Evolutionary conservation across 129 eudicot genomes (phyloP).

Genomic region (Scalesia atractyloides): DNA sequence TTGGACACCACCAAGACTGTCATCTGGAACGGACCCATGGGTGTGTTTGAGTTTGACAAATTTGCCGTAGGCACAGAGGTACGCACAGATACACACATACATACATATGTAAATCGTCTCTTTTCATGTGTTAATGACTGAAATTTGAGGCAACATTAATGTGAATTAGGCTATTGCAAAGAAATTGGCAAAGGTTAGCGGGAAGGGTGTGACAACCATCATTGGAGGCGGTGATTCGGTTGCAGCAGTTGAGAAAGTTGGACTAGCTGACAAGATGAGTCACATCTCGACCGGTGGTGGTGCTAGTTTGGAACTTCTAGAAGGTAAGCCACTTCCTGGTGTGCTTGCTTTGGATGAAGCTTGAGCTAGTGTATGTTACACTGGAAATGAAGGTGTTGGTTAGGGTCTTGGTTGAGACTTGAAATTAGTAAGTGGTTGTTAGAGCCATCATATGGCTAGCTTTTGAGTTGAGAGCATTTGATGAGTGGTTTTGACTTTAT

Average conservation of each 20-base stretch:
- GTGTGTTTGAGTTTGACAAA: conserved; percentile 79
- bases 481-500: conserved; percentile 21
- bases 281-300: conserved; percentile 97
- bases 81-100: neutral
- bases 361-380: conserved; percentile 21
- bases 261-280: conserved; percentile 96
- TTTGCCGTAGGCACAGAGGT: conserved; percentile 86
- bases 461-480: conserved; percentile 27
- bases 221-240: conserved; percentile 96
- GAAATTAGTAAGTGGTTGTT: conserved; percentile 20
- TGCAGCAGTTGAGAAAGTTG: conserved; percentile 91
- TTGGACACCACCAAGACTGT: conserved; percentile 65
- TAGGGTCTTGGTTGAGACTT: conserved; percentile 12
- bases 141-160: neutral
- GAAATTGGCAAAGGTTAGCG: conserved; percentile 78
- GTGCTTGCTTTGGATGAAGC: conserved; percentile 91
- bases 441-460: conserved; percentile 18
- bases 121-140: neutral
- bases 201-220: conserved; percentile 83
- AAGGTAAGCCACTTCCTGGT: conserved; percentile 87
- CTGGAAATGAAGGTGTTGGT: conserved; percentile 16
- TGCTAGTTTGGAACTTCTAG: conserved; percentile 95
- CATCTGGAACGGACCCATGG: conserved; percentile 91
- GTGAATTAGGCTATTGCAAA: conserved; percentile 65
- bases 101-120: neutral